Conservation (phyloP, 495 filamentous ascomycete species). For the Penicillium coffeae region DNA sequence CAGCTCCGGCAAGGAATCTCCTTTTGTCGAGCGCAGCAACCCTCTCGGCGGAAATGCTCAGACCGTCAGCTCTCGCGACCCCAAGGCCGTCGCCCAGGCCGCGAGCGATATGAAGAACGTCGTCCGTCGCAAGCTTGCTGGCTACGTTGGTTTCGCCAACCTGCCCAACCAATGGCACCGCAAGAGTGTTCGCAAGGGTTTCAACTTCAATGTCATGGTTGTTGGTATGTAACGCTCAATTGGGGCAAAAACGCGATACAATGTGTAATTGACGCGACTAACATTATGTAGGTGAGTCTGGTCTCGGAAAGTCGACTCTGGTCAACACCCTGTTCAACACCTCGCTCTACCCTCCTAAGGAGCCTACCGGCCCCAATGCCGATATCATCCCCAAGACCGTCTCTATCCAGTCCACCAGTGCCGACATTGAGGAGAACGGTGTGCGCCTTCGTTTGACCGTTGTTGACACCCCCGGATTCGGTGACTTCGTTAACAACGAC, state of each 20-base stretch:
- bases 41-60: constrained; percentile 58
- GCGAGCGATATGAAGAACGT: constrained; percentile 92
- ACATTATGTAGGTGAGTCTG: constrained; percentile 78
- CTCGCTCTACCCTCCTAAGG: constrained; percentile 96
- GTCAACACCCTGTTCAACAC: constrained; percentile 99
- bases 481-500: constrained; percentile 99
- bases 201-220: constrained; percentile 99
- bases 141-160: constrained; percentile 98
- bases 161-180: constrained; percentile 99
- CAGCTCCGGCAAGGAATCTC: constrained; percentile 54
- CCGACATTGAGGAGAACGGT: constrained; percentile 98
- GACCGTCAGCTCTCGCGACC: constrained; percentile 76
- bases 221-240: constrained; percentile 64
- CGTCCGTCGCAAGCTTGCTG: constrained; percentile 95
- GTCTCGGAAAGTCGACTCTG: constrained; percentile 96
- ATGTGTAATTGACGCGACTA: background rate
- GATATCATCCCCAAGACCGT: constrained; percentile 99
- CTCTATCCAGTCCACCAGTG: constrained; percentile 95
- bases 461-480: constrained; percentile 96
- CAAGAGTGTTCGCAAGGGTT: constrained; percentile 99
- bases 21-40: constrained; percentile 59
- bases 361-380: constrained; percentile 91
- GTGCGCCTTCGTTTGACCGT: constrained; percentile 96
- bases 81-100: constrained; percentile 72
- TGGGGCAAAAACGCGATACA: background rate